Evolutionary conservation across 176 grass and related monocot species (phyloP).

Genomic region (Ensete glaucum): DNA sequence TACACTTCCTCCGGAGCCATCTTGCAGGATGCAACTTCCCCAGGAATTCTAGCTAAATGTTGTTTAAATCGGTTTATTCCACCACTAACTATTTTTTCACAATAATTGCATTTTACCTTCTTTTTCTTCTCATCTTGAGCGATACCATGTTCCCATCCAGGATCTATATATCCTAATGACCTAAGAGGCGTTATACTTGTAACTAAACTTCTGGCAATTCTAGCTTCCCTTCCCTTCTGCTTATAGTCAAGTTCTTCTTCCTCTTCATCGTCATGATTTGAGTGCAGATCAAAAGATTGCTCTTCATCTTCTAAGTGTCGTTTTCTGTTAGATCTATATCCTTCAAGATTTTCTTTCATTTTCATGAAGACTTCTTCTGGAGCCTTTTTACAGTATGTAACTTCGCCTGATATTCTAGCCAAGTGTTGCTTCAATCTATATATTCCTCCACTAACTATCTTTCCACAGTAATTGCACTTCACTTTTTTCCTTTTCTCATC

Average conservation of each 20-base stretch:
- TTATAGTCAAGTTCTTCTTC: conserved; percentile 11
- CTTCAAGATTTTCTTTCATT: conserved; percentile 10
- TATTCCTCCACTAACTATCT: conserved; percentile 29
- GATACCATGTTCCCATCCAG: conserved; percentile 31
- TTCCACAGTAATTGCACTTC: conserved; percentile 33
- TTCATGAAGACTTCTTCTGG: conserved; percentile 22
- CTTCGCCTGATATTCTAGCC: conserved; percentile 33
- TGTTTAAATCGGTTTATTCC: conserved; percentile 33
- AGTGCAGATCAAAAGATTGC: background rate
- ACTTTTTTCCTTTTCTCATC: conserved; percentile 33
- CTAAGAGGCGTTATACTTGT: conserved; percentile 15
- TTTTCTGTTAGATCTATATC: conserved; percentile 13
- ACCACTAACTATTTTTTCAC: conserved; percentile 30
- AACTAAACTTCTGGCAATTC: conserved; percentile 12
- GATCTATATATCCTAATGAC: conserved; percentile 25
- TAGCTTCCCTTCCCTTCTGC: conserved; percentile 7
- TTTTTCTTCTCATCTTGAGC: conserved; percentile 30
- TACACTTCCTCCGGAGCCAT: conserved; percentile 31
- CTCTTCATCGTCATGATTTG: background rate
- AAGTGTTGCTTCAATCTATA: conserved; percentile 36
- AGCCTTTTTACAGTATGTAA: conserved; percentile 29
- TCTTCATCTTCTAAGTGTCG: conserved; percentile 11
- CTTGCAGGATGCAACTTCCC: conserved; percentile 29
- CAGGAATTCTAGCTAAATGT: conserved; percentile 34
- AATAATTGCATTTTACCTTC: conserved; percentile 33